Evolutionary conservation across 805 yeast species (phyloP).

Genomic region (Starmerella floris): DNA sequence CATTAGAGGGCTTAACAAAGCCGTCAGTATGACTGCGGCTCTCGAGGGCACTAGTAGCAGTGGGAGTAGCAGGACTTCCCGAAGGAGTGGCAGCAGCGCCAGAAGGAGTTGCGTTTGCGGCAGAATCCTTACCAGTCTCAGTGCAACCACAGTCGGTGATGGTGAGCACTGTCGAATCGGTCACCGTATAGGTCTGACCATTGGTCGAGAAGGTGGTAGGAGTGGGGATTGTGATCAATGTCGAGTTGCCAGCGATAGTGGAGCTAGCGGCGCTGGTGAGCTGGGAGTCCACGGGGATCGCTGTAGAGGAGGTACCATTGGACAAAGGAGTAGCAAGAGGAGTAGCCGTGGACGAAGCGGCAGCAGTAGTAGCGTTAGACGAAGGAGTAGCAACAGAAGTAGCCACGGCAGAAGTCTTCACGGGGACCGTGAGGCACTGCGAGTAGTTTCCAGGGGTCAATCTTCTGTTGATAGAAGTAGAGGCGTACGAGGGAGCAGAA

Average conservation of each 20-base stretch:
- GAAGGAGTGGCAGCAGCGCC: not conserved
- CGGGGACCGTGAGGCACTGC: too few relatives aligned
- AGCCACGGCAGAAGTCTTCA: too few relatives aligned
- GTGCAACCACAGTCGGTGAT: constrained; percentile 18
- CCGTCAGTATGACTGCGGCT: too few relatives aligned
- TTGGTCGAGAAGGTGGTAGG: constrained; percentile 8
- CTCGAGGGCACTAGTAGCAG: not conserved
- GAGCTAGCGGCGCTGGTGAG: too few relatives aligned
- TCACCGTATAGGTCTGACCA: constrained; percentile 8
- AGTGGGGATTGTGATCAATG: not conserved
- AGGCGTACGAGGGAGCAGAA: constrained; percentile 11
- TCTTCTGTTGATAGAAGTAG: not conserved
- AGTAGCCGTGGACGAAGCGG: not conserved
- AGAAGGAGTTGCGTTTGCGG: too few relatives aligned
- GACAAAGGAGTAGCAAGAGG: too few relatives aligned
- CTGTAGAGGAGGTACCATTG: too few relatives aligned
- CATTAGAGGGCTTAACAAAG: too few relatives aligned
- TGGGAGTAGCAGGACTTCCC: not conserved
- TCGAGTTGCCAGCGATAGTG: not conserved
- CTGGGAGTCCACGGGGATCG: too few relatives aligned
- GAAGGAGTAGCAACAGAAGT: not conserved
- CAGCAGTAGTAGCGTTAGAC: not conserved
- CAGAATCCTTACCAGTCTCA: too few relatives aligned
- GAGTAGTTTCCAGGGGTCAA: too few relatives aligned
- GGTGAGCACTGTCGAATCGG: constrained; percentile 9